These are phyloP conservation scores for Solanum aculeatissimum DNA, from an alignment of 305 asterid species.

Conservation along the genomic window DNA sequence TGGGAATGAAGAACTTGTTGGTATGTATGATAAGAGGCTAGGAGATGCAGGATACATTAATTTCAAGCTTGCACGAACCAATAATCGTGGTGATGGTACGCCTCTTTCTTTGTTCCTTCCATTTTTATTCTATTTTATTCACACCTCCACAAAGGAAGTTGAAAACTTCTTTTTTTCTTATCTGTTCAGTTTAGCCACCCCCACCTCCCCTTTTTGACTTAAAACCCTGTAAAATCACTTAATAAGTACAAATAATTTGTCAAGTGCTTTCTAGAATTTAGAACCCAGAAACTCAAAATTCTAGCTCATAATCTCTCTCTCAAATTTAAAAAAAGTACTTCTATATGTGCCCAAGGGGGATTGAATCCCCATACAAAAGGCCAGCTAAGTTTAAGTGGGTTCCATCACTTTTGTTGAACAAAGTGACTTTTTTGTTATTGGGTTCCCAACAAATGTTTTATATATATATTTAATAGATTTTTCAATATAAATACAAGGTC, in stretches of 20 bases:
- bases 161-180: not conserved
- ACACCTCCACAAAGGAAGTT: not conserved
- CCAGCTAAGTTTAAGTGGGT: not conserved
- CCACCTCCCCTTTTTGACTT: not conserved
- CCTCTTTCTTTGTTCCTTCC: not conserved
- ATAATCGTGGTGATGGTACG: slow-evolving; percentile 94
- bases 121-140: not conserved
- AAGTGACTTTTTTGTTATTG: not conserved
- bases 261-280: not conserved
- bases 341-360: too few relatives aligned
- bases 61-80: slow-evolving; percentile 89
- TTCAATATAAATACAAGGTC: not conserved
- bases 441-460: not conserved
- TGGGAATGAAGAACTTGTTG: slow-evolving; percentile 90
- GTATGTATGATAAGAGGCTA: slow-evolving; percentile 79
- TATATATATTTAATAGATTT: not conserved
- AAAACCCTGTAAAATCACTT: not conserved
- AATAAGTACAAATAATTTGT: not conserved
- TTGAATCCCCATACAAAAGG: not conserved
- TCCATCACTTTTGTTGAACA: not conserved
- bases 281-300: not conserved
- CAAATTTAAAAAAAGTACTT: too few relatives aligned
- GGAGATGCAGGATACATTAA: slow-evolving; percentile 84
- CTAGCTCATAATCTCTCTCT: too few relatives aligned
- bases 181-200: not conserved